Conservation (phyloP, 805 yeast genomes). For the Limtongia smithiae region DNA sequence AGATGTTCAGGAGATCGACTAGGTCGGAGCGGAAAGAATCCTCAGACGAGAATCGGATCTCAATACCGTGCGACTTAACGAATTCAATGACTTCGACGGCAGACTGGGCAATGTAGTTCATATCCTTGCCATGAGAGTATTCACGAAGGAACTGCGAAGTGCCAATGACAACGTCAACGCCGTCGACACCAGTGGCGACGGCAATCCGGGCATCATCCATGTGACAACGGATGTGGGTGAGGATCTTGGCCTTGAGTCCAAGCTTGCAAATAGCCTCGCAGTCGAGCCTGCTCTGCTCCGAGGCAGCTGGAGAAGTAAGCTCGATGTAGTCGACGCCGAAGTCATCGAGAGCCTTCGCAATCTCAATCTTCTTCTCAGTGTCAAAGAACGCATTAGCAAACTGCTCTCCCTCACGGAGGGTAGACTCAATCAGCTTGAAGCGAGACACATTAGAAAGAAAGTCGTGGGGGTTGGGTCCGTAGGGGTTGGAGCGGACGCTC, state of each 20-base stretch:
- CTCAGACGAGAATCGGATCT: slow-evolving; percentile 94
- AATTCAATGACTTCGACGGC: slow-evolving; percentile 97
- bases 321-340: slow-evolving; percentile 98
- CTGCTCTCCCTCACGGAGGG: slow-evolving; percentile 97
- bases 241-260: slow-evolving; percentile 90
- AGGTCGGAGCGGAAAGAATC: slow-evolving; percentile 96
- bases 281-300: slow-evolving; percentile 86
- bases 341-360: slow-evolving; percentile 94
- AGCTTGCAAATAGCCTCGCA: slow-evolving; percentile 98
- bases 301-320: slow-evolving; percentile 95
- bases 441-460: slow-evolving; percentile 81
- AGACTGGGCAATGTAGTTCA: slow-evolving; percentile 93
- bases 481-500: slow-evolving; percentile 56
- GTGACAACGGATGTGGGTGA: slow-evolving; percentile 96
- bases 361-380: slow-evolving; percentile 92
- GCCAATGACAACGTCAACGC: slow-evolving; percentile 97
- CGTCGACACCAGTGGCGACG: slow-evolving; percentile 97
- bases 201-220: slow-evolving; percentile 98
- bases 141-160: slow-evolving; percentile 93
- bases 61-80: slow-evolving; percentile 94
- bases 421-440: slow-evolving; percentile 90
- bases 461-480: slow-evolving; percentile 94
- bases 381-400: slow-evolving; percentile 95
- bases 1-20: slow-evolving; percentile 90
- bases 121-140: slow-evolving; percentile 96